A percentile compares a stretch with the other conserved stretches of the same genome.
These are phyloP conservation scores for Schizonepeta tenuifolia DNA, from an alignment of 257 asterid genomes.

Conservation along the genomic window DNA sequence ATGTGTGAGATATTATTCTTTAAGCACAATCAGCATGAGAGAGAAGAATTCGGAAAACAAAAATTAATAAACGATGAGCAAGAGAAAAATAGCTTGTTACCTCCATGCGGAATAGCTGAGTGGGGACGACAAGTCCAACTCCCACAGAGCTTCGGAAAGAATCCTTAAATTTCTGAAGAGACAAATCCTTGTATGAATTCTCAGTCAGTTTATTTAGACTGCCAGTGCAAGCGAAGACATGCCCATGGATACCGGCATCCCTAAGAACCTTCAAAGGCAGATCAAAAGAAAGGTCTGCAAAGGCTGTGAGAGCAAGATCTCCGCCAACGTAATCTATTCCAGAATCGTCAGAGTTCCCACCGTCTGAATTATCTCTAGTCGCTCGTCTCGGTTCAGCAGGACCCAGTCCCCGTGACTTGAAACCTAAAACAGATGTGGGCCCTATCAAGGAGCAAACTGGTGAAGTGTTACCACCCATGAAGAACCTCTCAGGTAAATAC, in stretches of 20 bases:
- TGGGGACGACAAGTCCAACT: conserved; percentile 80
- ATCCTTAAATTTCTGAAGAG: conserved; percentile 62
- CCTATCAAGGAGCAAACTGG: conserved; percentile 87
- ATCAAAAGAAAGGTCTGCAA: conserved; percentile 92
- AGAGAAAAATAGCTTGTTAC: conserved; percentile 43
- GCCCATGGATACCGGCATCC: conserved; percentile 93
- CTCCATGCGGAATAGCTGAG: conserved; percentile 94
- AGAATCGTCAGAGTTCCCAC: conserved; percentile 48
- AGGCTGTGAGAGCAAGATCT: conserved; percentile 87
- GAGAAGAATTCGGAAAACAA: conserved; percentile 2
- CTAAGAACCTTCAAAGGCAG: conserved; percentile 78
- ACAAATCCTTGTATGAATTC: conserved; percentile 57
- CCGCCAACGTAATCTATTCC: conserved; percentile 87
- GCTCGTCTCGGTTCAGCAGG: conserved; percentile 82
- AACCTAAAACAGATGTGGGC: conserved; percentile 85
- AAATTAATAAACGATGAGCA: not conserved
- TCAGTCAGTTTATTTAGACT: conserved; percentile 77
- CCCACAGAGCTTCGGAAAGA: conserved; percentile 85
- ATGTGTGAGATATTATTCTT: no score
- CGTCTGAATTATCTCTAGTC: conserved; percentile 43
- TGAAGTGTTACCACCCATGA: conserved; percentile 87
- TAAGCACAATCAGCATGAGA: not conserved
- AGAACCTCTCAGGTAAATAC: conserved; percentile 81
- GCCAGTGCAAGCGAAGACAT: conserved; percentile 86
- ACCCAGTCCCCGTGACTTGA: conserved; percentile 90